phyloP scores from a whole-genome alignment of 2,329 filamentous ascomycete species.

The Aspergillus phoenicis region DNA sequence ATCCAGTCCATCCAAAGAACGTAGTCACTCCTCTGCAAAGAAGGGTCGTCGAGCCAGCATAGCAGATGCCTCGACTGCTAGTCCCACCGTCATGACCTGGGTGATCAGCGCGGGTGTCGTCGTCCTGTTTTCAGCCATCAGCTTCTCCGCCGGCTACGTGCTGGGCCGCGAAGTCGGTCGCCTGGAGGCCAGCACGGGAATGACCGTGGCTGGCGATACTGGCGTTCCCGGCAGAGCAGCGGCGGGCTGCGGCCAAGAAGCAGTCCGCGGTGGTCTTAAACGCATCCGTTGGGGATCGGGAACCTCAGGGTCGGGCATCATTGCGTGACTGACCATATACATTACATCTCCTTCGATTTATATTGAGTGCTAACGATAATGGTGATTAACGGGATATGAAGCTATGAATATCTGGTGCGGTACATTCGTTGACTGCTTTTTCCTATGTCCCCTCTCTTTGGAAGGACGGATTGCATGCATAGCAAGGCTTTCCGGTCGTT shows the following conservation, averaged over 20 bases:
- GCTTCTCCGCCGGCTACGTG: slow-evolving; percentile 66
- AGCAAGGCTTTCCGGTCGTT: background rate
- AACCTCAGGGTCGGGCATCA: slow-evolving; percentile 40
- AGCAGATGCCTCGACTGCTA: slow-evolving; percentile 44
- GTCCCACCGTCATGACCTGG: slow-evolving; percentile 66
- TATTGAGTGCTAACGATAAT: background rate
- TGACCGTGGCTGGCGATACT: slow-evolving; percentile 32
- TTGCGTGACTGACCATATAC: slow-evolving; percentile 29
- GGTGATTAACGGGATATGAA: background rate
- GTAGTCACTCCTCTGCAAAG: slow-evolving; percentile 34
- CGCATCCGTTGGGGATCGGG: slow-evolving; percentile 47
- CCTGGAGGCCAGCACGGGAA: slow-evolving; percentile 48
- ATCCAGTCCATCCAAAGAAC: slow-evolving; percentile 44
- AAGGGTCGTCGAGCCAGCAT: slow-evolving; percentile 38
- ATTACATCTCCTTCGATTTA: background rate
- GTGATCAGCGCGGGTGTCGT: slow-evolving; percentile 67
- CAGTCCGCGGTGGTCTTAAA: slow-evolving; percentile 47
- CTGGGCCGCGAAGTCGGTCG: slow-evolving; percentile 62
- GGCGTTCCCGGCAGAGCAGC: slow-evolving; percentile 36
- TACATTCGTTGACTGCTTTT: background rate
- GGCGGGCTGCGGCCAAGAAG: slow-evolving; percentile 48
- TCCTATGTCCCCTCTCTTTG: background rate
- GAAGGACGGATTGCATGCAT: background rate
- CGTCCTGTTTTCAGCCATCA: slow-evolving; percentile 64
- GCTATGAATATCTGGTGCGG: background rate